These are phyloP conservation scores for Torulaspora quercuum DNA, from an alignment of 805 yeast genomes.

Conservation along the genomic window DNA sequence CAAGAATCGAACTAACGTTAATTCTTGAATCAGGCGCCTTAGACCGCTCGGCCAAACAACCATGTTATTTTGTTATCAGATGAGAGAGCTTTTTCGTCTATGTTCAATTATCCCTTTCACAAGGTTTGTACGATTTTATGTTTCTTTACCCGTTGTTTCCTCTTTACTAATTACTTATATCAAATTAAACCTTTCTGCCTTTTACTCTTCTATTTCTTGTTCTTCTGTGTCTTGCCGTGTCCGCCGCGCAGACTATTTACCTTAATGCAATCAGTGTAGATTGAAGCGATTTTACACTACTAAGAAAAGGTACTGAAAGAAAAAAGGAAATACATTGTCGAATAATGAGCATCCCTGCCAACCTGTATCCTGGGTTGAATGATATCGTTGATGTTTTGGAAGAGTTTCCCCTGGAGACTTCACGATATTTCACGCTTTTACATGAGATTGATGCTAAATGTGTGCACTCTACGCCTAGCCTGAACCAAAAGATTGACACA, in stretches of 20 bases:
- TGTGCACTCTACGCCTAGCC: slow-evolving; percentile 64
- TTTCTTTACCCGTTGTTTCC: too few species aligned
- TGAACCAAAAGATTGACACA: slow-evolving; percentile 42
- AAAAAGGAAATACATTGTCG: not conserved
- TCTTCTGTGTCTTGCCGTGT: too few species aligned
- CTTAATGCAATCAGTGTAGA: too few species aligned
- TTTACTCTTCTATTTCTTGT: too few species aligned
- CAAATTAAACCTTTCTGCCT: too few species aligned
- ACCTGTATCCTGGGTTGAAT: slow-evolving; percentile 78
- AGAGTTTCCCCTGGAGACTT: slow-evolving; percentile 79
- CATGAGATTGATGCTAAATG: slow-evolving; percentile 96
- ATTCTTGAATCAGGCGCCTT: slow-evolving; percentile 34
- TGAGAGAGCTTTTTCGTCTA: not conserved
- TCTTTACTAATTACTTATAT: too few species aligned
- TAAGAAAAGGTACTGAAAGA: not conserved
- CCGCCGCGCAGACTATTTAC: too few species aligned
- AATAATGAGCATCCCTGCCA: slow-evolving; percentile 38
- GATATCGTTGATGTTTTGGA: slow-evolving; percentile 89
- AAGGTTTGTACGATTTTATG: too few species aligned
- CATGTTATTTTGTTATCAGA: slow-evolving; percentile 6
- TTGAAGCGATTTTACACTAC: too few species aligned
- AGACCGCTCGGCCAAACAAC: slow-evolving; percentile 36
- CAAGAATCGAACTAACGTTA: slow-evolving; percentile 26
- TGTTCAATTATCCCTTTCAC: too few species aligned
- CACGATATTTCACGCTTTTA: slow-evolving; percentile 79